Evolutionary conservation across 129 eudicot species (phyloP), one percentile per base, ranked within the genome.

Genomic region (Oenanthe sinensis): DNA sequence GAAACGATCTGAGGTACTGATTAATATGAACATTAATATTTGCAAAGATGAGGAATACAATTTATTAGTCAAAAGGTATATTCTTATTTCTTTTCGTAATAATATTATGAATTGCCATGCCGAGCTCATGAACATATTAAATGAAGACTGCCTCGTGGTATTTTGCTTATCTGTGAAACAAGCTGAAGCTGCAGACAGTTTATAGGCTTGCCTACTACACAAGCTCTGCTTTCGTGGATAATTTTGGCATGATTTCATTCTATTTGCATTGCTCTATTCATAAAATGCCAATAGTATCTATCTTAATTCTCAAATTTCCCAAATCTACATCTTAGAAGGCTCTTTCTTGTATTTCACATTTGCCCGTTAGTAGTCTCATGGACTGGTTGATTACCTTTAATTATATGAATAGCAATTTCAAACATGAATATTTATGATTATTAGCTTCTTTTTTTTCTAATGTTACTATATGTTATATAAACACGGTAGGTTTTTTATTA

Each of bases 1-100:
- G 52, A 89, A 82, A 71, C 86, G 86, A 55, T 85, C 94, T 14
- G 71, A 69, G 96, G 99, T 96, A 90, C 80, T 85, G 36, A 70
- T 36, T 37, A 5, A 40, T 70, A 22, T 39, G 75, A 36, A 15
- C 3, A 8, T 39, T 39, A 16, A 70, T 10, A 39, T 70, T 0
- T 70, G 14, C 75, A 70, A 37, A 70, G 5, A 26, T 6, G 14
- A 26, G 6, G 19, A 19, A 24, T 63, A 28, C 8, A 63, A 26
- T 63, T 26, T 26, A 24, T 63, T 28, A 8, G 4, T 22, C 13
- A 1, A 55, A 9, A n/a, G 68, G 26, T n/a, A 30, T 24, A 60
- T 60, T 10, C 68, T 22, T 8, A n/a, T 60, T 13, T 60, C 15
- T 60, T 60, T 50, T 14, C 44, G 15, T 68, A 68, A 11, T 68